Evolutionary conservation across 495 filamentous ascomycete species (phyloP).

Genomic region (Bathelium albidoporum): DNA sequence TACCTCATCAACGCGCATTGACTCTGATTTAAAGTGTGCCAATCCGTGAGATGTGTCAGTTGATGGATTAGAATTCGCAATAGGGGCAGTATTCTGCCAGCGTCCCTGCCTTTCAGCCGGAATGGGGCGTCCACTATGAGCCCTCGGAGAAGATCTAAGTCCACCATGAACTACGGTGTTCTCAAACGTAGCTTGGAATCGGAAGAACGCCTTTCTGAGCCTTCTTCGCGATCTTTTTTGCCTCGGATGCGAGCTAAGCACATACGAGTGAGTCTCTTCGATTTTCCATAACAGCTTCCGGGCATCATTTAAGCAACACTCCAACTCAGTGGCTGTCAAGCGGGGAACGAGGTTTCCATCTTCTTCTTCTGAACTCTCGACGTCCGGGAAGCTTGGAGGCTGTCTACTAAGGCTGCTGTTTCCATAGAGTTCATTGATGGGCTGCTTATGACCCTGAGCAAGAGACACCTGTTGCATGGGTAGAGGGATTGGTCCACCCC

Average conservation of each 20-base stretch:
- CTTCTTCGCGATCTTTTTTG: background rate
- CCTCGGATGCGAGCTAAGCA: background rate
- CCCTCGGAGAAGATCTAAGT: too few relatives aligned
- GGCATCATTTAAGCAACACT: background rate
- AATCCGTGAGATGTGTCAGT: too few relatives aligned
- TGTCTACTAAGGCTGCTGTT: background rate
- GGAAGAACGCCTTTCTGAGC: background rate
- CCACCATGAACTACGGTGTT: background rate
- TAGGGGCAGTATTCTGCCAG: too few relatives aligned
- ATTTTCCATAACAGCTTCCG: background rate
- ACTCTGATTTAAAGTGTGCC: too few relatives aligned
- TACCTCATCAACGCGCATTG: too few relatives aligned
- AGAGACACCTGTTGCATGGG: background rate
- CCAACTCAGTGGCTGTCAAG: background rate
- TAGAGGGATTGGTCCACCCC: background rate
- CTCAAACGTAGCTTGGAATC: background rate
- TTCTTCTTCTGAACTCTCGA: background rate
- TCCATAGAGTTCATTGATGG: background rate
- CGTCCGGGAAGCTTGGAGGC: too few relatives aligned
- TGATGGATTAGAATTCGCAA: too few relatives aligned
- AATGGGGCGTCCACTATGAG: too few relatives aligned
- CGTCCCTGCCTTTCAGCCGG: too few relatives aligned
- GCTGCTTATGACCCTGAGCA: background rate
- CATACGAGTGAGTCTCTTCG: background rate
- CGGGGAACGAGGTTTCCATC: background rate